Evolutionary conservation across 331 rosid genomes (phyloP), one percentile per base, ranked within the genome.

Genomic region (Erythrophleum ivorense): DNA sequence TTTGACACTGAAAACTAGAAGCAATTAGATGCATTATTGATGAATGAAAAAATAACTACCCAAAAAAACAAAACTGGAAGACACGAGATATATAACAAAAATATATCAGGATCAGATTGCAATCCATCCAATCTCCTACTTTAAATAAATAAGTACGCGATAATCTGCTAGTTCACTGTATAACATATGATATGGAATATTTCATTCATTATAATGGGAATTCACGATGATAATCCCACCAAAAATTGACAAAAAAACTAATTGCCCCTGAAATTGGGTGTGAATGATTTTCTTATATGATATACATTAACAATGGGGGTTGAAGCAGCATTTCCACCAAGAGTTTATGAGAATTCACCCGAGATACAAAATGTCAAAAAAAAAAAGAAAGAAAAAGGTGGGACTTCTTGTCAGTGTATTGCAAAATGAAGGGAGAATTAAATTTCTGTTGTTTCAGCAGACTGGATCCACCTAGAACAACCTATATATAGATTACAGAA

Each of bases 1-100:
- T 94, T 87, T 89, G 91, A 84, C 99, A 96, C 99, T 96, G 94
- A 78, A 85, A 40, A 68, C 76, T 12, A 71, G 54, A 71, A 46
- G 38, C 45, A 67, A 38, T 69, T 49, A 84, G 80, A 85, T 60
- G 75, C 19, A 16, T 45, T 41, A 48, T 29, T 71, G 49, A 70
- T 18, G 24, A 77, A 64, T 24, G 74, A 74, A 80, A 76, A 67
- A 76, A 55, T 74, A 54, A 63, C 16, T 12, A 50, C 4, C 40
- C 5, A 24, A 24, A 24, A 24, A 24, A 24, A 24, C n/a, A 36
- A 36, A 36, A 36, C 0, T 4, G 5, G 40, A 36, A 36, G 40
- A 36, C 40, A 36, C 5, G 10, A 46, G n/a, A 24, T 19, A 14
- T 2, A 29, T 46, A 52, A 45, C 5, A 16, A 59, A 14, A 73